Base-by-base conservation (phyloP, 306 rosid species). In the Vicia villosa region DNA sequence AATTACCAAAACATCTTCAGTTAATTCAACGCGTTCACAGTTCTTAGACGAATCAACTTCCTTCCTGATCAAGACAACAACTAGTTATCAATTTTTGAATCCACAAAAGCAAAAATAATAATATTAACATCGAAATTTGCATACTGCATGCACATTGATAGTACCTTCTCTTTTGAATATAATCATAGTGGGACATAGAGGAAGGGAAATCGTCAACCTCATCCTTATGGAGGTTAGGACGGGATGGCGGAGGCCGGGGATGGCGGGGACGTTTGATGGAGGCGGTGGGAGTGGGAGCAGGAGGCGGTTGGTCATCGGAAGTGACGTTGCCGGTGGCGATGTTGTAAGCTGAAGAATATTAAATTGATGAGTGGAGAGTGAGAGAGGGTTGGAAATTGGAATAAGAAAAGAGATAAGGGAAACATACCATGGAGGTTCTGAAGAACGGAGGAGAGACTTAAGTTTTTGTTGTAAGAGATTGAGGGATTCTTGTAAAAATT, bases 401-500 rank as follows among this genome's bases (percentile, higher is more conserved):
- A 46, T 40, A 15, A 34, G 7, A 20, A 55, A 51, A 59, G 47
- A 26, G 59, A 64, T 16, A 17, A 8, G 0, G 19, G 10, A 32
- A 45, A 3, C 13, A 38, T 46, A 86, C 90, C 95, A 57, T 70
- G 74, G 51, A 88, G 86, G 55, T 88, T 91, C 41, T 83, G 87
- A 49, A 91, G 90, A 70, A 82, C 89, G 38, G 89, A 86, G 70
- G 90, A 83, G 74, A 88, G 89, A 54, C 87, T 73, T 47, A 91
- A 83, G 66, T 82, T 81, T 76, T 86, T 90, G 69, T 87, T 90
- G 87, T 90, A 90, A 11, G 91, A 55, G 68, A 87, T 76, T 7
- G 96, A 90, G 6, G 96, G 85, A 24, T 87, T 90, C 74, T 90
- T 90, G 83, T 87, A 90, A 70, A 90, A 84, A 82, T 90, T 87